phyloP scores from a whole-genome alignment of 371 early-diverging fungal species.

The Parasitella parasitica region DNA sequence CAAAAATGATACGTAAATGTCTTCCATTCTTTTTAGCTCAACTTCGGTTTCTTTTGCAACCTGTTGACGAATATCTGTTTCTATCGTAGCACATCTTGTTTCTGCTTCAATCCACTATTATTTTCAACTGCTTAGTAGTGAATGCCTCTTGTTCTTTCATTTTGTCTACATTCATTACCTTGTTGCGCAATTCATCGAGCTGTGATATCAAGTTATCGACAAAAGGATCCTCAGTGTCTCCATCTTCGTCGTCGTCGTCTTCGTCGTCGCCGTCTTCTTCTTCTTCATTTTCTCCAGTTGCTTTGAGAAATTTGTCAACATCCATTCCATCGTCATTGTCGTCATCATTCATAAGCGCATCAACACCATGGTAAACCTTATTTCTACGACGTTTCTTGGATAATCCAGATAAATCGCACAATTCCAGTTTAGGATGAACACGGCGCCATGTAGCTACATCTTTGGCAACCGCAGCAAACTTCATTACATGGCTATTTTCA shows the following conservation, averaged over 20 bases:
- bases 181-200: slow-evolving; percentile 49
- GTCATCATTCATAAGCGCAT: slow-evolving; percentile 4
- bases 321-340: not conserved
- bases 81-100: slow-evolving; percentile 52
- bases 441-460: slow-evolving; percentile 56
- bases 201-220: slow-evolving; percentile 44
- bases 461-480: slow-evolving; percentile 70
- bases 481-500: slow-evolving; percentile 63
- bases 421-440: slow-evolving; percentile 43
- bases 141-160: not conserved
- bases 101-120: slow-evolving; percentile 57
- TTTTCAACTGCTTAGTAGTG: not conserved
- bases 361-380: slow-evolving; percentile 3
- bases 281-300: not conserved
- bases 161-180: slow-evolving; percentile 24
- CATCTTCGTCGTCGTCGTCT: slow-evolving; percentile 3
- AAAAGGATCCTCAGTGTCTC: slow-evolving; percentile 38
- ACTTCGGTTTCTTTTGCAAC: slow-evolving; percentile 47
- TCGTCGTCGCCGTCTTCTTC: not conserved
- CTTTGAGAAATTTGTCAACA: slow-evolving; percentile 45
- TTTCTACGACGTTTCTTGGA: not conserved
- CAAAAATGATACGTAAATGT: slow-evolving; percentile 34
- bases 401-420: slow-evolving; percentile 5
- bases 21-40: slow-evolving; percentile 44
- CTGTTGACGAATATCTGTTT: slow-evolving; percentile 56